Evolutionary conservation across 139 green algal genomes (phyloP).

Genomic region (Coelastrella sp.): DNA sequence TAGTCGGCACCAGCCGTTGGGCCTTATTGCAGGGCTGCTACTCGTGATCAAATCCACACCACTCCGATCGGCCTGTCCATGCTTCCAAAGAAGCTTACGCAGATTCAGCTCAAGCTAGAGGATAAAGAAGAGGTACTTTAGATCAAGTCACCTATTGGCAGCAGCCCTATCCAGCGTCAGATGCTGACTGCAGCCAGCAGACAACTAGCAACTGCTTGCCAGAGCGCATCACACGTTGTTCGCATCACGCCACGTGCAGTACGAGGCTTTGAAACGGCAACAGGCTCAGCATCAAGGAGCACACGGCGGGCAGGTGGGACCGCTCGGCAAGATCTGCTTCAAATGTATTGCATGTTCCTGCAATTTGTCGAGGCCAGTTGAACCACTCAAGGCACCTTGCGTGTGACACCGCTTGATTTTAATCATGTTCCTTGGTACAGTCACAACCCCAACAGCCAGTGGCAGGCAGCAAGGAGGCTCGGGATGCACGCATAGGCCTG

Average conservation of each 20-base stretch:
- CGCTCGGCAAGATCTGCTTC: no score
- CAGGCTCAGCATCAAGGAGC: background rate
- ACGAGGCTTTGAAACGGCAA: conserved; percentile 28
- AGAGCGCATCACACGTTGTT: background rate
- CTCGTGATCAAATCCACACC: no score
- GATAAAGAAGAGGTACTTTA: conserved; percentile 88
- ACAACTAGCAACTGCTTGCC: background rate
- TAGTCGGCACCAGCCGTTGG: background rate
- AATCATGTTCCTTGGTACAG: no score
- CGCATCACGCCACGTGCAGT: conserved; percentile 10
- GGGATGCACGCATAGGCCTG: conserved; percentile 24
- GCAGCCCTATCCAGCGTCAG: no score
- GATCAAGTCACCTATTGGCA: no score
- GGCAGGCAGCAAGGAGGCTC: conserved; percentile 20
- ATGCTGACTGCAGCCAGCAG: background rate
- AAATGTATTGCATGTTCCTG: no score
- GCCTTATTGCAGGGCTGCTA: background rate
- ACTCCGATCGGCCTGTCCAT: conserved; percentile 56
- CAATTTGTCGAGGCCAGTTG: no score
- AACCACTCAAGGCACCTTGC: no score
- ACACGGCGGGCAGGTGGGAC: background rate
- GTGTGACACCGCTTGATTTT: no score
- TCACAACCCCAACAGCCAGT: background rate
- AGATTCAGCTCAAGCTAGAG: conserved; percentile 88
- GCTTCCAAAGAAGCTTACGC: conserved; percentile 85